Conservation (phyloP, 192 early-diverging fungal genomes). For the Phycomyces blakesleeanus region DNA sequence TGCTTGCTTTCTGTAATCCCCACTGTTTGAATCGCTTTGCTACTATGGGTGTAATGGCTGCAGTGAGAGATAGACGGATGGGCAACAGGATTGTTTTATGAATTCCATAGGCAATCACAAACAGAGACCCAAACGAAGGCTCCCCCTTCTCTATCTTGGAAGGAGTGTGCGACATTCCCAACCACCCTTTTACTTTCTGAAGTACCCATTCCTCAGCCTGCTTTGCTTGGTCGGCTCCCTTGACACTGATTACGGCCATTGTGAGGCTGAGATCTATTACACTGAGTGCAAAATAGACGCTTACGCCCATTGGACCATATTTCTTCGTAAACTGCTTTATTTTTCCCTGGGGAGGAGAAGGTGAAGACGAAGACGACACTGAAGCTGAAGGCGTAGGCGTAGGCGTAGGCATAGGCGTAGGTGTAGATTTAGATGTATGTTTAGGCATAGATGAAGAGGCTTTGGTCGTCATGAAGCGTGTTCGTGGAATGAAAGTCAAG, state of each 20-base stretch:
- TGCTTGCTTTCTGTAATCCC: constrained; percentile 35
- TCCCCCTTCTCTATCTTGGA: constrained; percentile 16
- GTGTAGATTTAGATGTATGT: no score
- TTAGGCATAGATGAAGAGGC: no score
- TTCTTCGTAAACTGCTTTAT: constrained; percentile 44
- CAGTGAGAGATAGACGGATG: constrained; percentile 49
- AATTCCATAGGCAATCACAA: constrained; percentile 60
- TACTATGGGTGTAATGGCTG: constrained; percentile 47
- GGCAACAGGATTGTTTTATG: constrained; percentile 55
- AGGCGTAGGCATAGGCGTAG: no score
- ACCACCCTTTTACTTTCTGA: constrained; percentile 23
- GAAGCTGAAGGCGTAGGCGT: no score
- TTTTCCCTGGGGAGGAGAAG: background rate
- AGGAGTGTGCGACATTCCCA: constrained; percentile 29
- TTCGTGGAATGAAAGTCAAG: no score
- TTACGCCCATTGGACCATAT: constrained; percentile 47
- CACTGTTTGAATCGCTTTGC: constrained; percentile 42
- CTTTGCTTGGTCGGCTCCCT: constrained; percentile 46
- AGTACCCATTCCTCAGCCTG: constrained; percentile 43
- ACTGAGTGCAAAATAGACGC: constrained; percentile 46
- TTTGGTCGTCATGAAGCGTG: no score
- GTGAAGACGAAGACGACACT: no score
- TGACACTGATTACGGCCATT: constrained; percentile 40
- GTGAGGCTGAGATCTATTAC: constrained; percentile 46
- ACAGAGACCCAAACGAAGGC: constrained; percentile 43